A percentile compares a stretch with the other conserved stretches of the same genome.
phyloP scores from a whole-genome alignment of 2,329 filamentous ascomycete species.

The Colletotrichum liaoningense region DNA sequence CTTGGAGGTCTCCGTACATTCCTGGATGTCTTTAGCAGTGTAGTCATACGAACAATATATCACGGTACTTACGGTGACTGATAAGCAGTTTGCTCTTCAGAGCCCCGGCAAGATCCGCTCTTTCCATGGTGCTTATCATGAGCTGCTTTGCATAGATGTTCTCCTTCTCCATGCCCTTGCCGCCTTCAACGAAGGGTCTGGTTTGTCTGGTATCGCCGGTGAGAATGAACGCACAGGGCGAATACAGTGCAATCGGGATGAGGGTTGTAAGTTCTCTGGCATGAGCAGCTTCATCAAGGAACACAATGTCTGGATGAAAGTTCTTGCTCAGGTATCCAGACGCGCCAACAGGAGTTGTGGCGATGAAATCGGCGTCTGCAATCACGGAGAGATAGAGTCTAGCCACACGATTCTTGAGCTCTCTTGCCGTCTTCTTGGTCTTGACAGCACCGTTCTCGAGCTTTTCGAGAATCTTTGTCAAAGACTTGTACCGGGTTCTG shows the following conservation, averaged over 20 bases:
- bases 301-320: slow-evolving; percentile 85
- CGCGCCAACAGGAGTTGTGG: slow-evolving; percentile 58
- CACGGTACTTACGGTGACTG: slow-evolving; percentile 45
- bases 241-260: slow-evolving; percentile 56
- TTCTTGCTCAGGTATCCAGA: slow-evolving; percentile 51
- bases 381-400: slow-evolving; percentile 53
- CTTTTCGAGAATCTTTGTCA: slow-evolving; percentile 50
- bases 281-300: slow-evolving; percentile 78
- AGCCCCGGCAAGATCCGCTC: slow-evolving; percentile 47
- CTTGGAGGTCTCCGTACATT: slow-evolving; percentile 51
- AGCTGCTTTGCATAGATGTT: slow-evolving; percentile 29
- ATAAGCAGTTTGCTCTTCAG: slow-evolving; percentile 47
- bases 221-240: slow-evolving; percentile 56
- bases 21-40: neutral
- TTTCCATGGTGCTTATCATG: slow-evolving; percentile 51
- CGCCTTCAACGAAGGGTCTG: slow-evolving; percentile 52
- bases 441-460: slow-evolving; percentile 39
- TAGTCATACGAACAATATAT: neutral
- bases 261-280: slow-evolving; percentile 58
- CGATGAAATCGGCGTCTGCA: slow-evolving; percentile 54
- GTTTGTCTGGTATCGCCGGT: slow-evolving; percentile 59
- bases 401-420: slow-evolving; percentile 45
- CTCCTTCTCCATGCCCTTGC: neutral
- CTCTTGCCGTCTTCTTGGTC: slow-evolving; percentile 15
- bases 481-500: slow-evolving; percentile 44